Base-by-base conservation (phyloP, 1,284 basidiomycete genomes). In the Calocybe gambosa region DNA sequence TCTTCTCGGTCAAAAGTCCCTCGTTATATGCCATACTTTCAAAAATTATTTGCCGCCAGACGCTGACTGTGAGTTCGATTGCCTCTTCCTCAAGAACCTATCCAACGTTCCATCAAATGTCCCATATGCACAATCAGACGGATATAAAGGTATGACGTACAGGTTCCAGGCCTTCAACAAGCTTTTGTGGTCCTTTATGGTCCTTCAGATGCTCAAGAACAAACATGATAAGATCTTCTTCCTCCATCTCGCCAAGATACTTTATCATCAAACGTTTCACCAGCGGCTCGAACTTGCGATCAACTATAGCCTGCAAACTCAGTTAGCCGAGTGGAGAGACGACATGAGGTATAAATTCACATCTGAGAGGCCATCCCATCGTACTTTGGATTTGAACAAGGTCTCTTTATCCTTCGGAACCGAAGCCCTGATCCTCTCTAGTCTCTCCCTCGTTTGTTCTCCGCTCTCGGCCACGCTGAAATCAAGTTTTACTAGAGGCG, bases 21-120 rank as follows among this genome's bases (percentile, higher is more conserved):
- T 90, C 88, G 50, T 81, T 82, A 61, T 90, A 90, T 29, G 87
- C 83, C 81, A 89, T 85, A 61, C 87, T 89, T 70, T 94, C 91
- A 63, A 93, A 93, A 43, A 89, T 85, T 53, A 93, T 78, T 67
- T 92, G 88, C 45, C 89, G 77, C 91, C 91, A 93, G 34, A 94
- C 72, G 52, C 74, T 75, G 52, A 83, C 64, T n/a, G 80, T 74
- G 48, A 92, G 77, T 50, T 88, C 81, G 26, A 71, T 66, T 1
- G 91, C 89, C 63, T 94, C 91, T 64, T 93, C 91, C 58, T 90
- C 89, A 16, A 94, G 71, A 4, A 93, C 89, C 91, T 93, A 53
- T 3, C 4, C 39, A 36, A 25, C 5, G 15, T 19, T 25, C 20
- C 34, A 38, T 29, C 5, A 4, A 29, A 15, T 9, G 38, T 25